These are phyloP conservation scores for Conidiobolus coronatus DNA, from an alignment of 371 early-diverging fungal species.

Conservation along the genomic window DNA sequence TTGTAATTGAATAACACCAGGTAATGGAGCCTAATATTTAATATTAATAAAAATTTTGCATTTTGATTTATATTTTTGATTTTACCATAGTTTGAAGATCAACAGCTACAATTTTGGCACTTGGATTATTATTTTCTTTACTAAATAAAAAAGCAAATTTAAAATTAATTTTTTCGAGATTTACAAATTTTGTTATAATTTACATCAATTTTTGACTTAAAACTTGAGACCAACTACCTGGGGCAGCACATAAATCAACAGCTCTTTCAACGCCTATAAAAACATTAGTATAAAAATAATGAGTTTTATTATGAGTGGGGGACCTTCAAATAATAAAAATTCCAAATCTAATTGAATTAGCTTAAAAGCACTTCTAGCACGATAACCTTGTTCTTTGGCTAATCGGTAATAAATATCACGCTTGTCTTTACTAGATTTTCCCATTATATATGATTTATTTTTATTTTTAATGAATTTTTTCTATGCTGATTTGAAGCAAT, in stretches of 20 bases:
- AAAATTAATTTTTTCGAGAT: too few species aligned
- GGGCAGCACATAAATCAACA: conserved; percentile 98
- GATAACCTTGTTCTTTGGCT: conserved; percentile 93
- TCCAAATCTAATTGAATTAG: conserved; percentile 90
- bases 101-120: conserved; percentile 82
- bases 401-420: conserved; percentile 93
- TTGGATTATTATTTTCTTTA: conserved; percentile 28
- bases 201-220: conserved; percentile 44
- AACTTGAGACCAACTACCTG: conserved; percentile 99
- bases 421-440: conserved; percentile 75
- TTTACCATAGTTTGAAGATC: conserved; percentile 93
- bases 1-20: conserved; percentile 82
- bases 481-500: too few species aligned
- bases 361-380: conserved; percentile 97
- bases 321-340: conserved; percentile 68
- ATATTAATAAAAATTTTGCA: background rate
- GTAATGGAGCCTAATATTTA: conserved; percentile 52
- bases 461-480: too few species aligned
- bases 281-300: background rate
- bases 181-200: too few species aligned
- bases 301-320: background rate
- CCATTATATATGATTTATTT: conserved; percentile 19
- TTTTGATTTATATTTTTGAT: background rate
- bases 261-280: conserved; percentile 21
- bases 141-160: conserved; percentile 9